Evolutionary conservation across 768 basidiomycete species (phyloP).

Genomic region (Pisolithus sp.): DNA sequence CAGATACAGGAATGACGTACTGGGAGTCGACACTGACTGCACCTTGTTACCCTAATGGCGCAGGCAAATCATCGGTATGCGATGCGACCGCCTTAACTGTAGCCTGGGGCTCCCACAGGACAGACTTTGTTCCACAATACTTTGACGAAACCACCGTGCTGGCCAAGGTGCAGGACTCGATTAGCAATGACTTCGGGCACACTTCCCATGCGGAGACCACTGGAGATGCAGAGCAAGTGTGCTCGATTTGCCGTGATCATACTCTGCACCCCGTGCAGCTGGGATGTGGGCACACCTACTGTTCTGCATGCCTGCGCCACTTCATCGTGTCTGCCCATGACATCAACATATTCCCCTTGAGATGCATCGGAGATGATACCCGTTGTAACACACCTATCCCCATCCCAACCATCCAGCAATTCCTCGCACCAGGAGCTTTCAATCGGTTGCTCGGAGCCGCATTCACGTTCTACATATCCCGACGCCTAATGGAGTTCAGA

Average conservation of each 20-base stretch:
- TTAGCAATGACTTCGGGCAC: background rate
- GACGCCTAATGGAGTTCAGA: conserved; percentile 52
- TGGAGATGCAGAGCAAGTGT: conserved; percentile 15
- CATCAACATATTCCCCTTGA: conserved; percentile 55
- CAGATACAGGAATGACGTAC: conserved; percentile 34
- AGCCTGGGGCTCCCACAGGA: background rate
- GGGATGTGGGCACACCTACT: conserved; percentile 62
- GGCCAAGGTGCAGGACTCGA: background rate
- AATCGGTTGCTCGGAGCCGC: conserved; percentile 50
- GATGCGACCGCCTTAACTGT: background rate
- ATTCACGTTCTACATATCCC: conserved; percentile 50
- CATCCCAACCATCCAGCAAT: conserved; percentile 41
- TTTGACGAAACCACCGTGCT: background rate
- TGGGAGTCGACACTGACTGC: background rate
- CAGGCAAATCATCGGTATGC: background rate
- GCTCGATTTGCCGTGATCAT: conserved; percentile 50
- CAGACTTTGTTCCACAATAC: background rate
- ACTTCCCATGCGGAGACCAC: background rate
- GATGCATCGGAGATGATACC: conserved; percentile 60
- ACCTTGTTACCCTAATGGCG: background rate
- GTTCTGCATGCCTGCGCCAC: conserved; percentile 49
- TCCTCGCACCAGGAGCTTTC: conserved; percentile 49
- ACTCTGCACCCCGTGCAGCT: conserved; percentile 41
- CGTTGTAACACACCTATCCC: conserved; percentile 51
- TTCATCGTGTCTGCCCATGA: conserved; percentile 54